Base-by-base conservation (phyloP, 1,284 basidiomycete genomes). In the Rhodotorula sp. region DNA sequence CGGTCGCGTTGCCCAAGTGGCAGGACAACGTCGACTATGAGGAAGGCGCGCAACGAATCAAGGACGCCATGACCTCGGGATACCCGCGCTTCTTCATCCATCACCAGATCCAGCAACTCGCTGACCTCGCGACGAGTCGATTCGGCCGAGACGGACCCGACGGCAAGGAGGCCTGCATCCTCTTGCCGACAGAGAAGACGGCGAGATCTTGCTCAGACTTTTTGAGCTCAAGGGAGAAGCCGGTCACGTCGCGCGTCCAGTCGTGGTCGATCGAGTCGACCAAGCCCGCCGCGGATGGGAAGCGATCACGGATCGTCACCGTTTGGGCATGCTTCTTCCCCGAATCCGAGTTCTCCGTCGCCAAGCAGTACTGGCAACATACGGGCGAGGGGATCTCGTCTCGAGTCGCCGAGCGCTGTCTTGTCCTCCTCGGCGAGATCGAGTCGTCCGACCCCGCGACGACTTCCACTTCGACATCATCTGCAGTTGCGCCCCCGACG, bases 41-140 rank as follows among this genome's bases (percentile, higher is more conserved):
- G 81, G 91, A 94, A 79, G 93, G 93, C 20, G 88, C 91, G n/a
- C 87, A 89, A 77, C 86, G 93, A 51, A 89, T 99, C 10, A 81
- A 90, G 3, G 86, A 91, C 68, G 85, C 84, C 23, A 95, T 98
- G 93, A 87, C 91, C 68, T 89, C 89, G 7, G 97, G 96, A n/a
- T 99, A 99, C 80, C 97, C 97, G 0, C 85, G 97, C 61, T 99
- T 99, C 84, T 98, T 97, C 81, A 91, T 99, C 67, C 93, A 97
- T 81, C 84, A 88, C 34, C 90, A 86, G 75, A 94, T 98, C 51
- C 88, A 89, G 80, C 80, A 95, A 92, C 90, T 97, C 73, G 90
- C 90, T 0, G 76, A 80, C 1, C 85, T 92, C 65, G 92, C 91
- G 76, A 87, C 89, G 73, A 86, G 87, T 71, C 93, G 90, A 80